Base-by-base conservation (phyloP, 1,284 basidiomycete genomes). In the Albatrellus sp. region DNA sequence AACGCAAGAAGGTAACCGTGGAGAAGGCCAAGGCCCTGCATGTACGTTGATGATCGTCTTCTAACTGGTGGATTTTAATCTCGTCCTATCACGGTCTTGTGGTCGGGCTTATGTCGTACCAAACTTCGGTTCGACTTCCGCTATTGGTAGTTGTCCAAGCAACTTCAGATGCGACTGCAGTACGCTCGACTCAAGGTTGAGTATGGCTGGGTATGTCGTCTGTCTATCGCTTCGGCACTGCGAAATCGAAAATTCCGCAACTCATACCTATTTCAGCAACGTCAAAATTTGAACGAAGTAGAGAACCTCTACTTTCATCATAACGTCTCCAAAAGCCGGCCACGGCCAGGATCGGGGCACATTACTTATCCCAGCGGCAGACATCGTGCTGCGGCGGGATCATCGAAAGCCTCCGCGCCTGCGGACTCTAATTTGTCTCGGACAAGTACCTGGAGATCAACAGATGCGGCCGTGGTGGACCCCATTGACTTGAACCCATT, bases 181-280 rank as follows among this genome's bases (percentile, higher is more conserved):
- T 87, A 86, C 55, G 83, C 84, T 11, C 70, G 73, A 53, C 65
- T 87, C 42, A 87, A 87, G 55, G 82, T 87, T 38, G 81, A 87
- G 50, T 72, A 84, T 55, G 83, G 83, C 41, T 87, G 83, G 83
- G 83, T 85, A 57, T 40, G 77, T 65, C 46, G 6, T 29, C 19
- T 47, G 24, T 17, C 41, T 38, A 30, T 30, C 31, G 35, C 33
- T 29, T 40, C 6, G 3, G 17, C 24, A 16, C 13, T 3, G 12
- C 43, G 8, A 13, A 20, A 9, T 31, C 4, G 19, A 11, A 14
- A 19, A 3, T 38, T 29, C 29, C 7, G 24, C 13, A 12, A 5
- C 35, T 47, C 14, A 42, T 41, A 31, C 13, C 32, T 12, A 19
- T 40, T 14, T 35, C 47, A 84, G 80, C 77, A 82, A 77, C 69